Conservation (phyloP, 2,329 filamentous ascomycete species). For the Fusarium brachygibbosum region DNA sequence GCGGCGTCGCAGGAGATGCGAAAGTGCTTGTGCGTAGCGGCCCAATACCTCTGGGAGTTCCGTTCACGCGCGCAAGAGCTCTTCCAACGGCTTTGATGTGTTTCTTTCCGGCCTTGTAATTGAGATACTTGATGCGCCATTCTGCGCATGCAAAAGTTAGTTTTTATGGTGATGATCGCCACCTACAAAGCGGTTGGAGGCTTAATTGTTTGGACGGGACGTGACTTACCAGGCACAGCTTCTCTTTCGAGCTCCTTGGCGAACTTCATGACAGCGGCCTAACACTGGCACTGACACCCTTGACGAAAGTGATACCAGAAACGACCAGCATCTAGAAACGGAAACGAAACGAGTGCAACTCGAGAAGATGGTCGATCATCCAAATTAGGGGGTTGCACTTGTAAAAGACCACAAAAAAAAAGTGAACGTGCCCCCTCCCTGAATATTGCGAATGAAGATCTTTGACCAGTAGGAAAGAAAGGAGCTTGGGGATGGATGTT, state of each 20-base stretch:
- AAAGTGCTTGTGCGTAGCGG: conserved; percentile 53
- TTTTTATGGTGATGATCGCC: background rate
- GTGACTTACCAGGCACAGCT: conserved; percentile 78
- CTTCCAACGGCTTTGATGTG: conserved; percentile 85
- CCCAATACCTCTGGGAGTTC: conserved; percentile 61
- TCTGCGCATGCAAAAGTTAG: conserved; percentile 61
- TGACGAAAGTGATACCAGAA: conserved; percentile 20
- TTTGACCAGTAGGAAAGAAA: conserved; percentile 12
- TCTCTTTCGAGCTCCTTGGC: conserved; percentile 87
- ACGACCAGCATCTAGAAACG: conserved; percentile 34
- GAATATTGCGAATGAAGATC: conserved; percentile 17
- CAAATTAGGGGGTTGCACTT: background rate
- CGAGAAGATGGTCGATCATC: background rate
- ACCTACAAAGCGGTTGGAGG: conserved; percentile 3
- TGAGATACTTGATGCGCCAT: conserved; percentile 93
- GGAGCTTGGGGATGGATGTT: background rate
- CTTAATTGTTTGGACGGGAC: background rate
- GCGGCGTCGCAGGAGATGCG: conserved; percentile 39
- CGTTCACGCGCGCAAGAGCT: conserved; percentile 74
- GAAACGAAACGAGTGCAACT: conserved; percentile 7
- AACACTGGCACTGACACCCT: conserved; percentile 17
- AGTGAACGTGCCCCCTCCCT: conserved; percentile 37
- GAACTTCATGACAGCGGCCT: conserved; percentile 68
- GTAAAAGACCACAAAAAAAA: conserved; percentile 6
- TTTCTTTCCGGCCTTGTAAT: conserved; percentile 97